phyloP scores from a whole-genome alignment of 2,329 filamentous ascomycete species.

The Ophiostoma ips region DNA sequence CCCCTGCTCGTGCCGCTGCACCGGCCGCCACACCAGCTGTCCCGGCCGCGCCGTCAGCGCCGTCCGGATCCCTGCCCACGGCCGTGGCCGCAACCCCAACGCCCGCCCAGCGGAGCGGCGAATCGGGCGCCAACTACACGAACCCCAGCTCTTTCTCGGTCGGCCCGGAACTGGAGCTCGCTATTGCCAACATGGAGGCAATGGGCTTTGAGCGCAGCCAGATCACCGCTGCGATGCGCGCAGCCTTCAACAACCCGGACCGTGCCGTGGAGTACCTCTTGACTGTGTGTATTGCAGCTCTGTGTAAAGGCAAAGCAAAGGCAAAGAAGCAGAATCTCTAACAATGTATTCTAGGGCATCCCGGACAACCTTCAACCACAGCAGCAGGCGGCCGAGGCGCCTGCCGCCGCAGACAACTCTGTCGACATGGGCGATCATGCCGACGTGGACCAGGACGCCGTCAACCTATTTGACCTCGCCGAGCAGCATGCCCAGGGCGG shows the following conservation, averaged over 20 bases:
- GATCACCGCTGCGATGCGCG: slow-evolving; percentile 88
- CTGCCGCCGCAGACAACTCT: slow-evolving; percentile 26
- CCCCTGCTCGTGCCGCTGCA: slow-evolving; percentile 38
- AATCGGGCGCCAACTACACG: slow-evolving; percentile 33
- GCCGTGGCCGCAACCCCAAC: slow-evolving; percentile 30
- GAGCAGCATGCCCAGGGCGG: slow-evolving; percentile 52
- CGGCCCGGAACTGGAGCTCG: slow-evolving; percentile 67
- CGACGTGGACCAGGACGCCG: slow-evolving; percentile 42
- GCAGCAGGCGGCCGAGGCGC: slow-evolving; percentile 23
- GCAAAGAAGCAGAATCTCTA: not conserved
- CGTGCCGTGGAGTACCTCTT: slow-evolving; percentile 93
- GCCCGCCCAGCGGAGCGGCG: slow-evolving; percentile 28
- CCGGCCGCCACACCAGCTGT: slow-evolving; percentile 36
- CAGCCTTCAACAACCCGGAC: slow-evolving; percentile 93
- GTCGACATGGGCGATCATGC: slow-evolving; percentile 32
- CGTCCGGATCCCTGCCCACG: slow-evolving; percentile 27
- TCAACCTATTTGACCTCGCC: slow-evolving; percentile 89
- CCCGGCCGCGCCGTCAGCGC: slow-evolving; percentile 32
- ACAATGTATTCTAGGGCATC: slow-evolving; percentile 51
- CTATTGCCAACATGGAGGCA: slow-evolving; percentile 84
- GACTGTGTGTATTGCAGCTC: slow-evolving; percentile 46
- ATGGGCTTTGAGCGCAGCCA: slow-evolving; percentile 89
- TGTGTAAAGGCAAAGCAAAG: not conserved
- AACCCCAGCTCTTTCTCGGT: slow-evolving; percentile 75
- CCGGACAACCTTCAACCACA: slow-evolving; percentile 60